These are phyloP conservation scores for Neonectria punicea DNA, from an alignment of 2,329 filamentous ascomycete genomes.

Conservation along the genomic window DNA sequence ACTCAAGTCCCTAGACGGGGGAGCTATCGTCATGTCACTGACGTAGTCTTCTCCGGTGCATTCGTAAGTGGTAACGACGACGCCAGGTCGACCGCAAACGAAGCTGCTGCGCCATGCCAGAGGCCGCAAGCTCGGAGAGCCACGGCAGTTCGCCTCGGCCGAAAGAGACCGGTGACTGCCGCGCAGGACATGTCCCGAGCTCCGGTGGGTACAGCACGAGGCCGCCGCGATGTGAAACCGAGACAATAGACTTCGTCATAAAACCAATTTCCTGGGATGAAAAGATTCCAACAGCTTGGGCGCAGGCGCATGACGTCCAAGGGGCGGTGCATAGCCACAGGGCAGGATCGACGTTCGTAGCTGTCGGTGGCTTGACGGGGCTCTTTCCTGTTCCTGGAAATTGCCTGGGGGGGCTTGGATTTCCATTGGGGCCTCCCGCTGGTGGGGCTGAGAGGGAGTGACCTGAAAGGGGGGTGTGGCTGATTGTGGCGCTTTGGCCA, in stretches of 20 bases:
- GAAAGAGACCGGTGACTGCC: neutral
- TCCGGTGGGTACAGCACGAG: neutral
- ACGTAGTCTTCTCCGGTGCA: neutral
- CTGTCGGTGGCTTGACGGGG: neutral
- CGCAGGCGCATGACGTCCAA: constrained; percentile 17
- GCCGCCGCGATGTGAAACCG: neutral
- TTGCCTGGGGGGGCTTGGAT: constrained; percentile 2
- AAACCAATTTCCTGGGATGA: constrained; percentile 2
- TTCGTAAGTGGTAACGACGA: neutral
- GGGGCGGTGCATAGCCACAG: constrained; percentile 23
- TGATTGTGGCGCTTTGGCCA: constrained; percentile 7
- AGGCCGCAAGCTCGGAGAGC: constrained; percentile 18
- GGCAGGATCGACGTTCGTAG: neutral
- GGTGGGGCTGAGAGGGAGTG: constrained; percentile 1
- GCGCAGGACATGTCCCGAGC: neutral
- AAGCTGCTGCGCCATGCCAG: constrained; percentile 20
- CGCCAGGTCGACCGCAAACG: neutral
- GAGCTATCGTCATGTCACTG: neutral
- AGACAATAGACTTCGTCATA: neutral
- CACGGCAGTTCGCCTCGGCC: neutral
- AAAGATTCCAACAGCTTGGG: constrained; percentile 4
- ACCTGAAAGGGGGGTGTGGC: constrained; percentile 6
- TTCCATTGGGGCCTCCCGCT: constrained; percentile 10
- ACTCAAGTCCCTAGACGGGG: neutral
- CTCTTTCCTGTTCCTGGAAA: neutral